Evolutionary conservation across 805 yeast species (phyloP).

Genomic region (Metschnikowia kofuensis): DNA sequence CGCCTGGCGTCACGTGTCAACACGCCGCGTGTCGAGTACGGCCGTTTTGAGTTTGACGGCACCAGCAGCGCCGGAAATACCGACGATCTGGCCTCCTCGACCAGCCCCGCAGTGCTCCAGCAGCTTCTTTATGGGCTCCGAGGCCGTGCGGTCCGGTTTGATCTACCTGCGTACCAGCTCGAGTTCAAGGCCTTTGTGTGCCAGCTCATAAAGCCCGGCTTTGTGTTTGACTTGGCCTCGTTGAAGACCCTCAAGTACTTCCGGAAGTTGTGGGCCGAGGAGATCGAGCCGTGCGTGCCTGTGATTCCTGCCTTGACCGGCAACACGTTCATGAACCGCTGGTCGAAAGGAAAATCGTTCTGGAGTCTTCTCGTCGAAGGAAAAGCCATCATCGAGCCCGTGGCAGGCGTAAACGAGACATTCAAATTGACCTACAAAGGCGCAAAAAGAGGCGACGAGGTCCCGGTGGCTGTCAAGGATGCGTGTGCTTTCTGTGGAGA

Average conservation of each 20-base stretch:
- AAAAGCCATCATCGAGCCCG: conserved; percentile 79
- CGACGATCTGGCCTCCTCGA: conserved; percentile 1
- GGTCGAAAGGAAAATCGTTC: conserved; percentile 48
- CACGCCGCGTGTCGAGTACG: conserved; percentile 16
- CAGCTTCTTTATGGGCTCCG: conserved; percentile 35
- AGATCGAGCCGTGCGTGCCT: conserved; percentile 53
- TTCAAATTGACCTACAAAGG: conserved; percentile 46
- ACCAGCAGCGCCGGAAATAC: background rate
- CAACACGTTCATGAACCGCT: conserved; percentile 37
- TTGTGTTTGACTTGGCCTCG: conserved; percentile 33
- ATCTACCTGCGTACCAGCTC: conserved; percentile 37
- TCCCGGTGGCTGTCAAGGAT: conserved; percentile 68
- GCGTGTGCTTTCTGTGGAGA: conserved; percentile 89
- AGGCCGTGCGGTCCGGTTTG: conserved; percentile 42
- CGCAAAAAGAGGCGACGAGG: conserved; percentile 16
- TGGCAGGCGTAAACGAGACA: conserved; percentile 76
- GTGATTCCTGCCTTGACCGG: conserved; percentile 46
- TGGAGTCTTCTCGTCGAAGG: conserved; percentile 74
- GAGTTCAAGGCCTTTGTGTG: conserved; percentile 44
- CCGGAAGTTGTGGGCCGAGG: conserved; percentile 66
- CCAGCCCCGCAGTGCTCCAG: conserved; percentile 10
- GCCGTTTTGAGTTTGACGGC: background rate
- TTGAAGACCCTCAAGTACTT: conserved; percentile 57
- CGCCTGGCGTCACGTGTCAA: conserved; percentile 10
- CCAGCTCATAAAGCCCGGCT: conserved; percentile 31